phyloP scores from a whole-genome alignment of 441 rosid species.

The Eugenia klotzschiana region DNA sequence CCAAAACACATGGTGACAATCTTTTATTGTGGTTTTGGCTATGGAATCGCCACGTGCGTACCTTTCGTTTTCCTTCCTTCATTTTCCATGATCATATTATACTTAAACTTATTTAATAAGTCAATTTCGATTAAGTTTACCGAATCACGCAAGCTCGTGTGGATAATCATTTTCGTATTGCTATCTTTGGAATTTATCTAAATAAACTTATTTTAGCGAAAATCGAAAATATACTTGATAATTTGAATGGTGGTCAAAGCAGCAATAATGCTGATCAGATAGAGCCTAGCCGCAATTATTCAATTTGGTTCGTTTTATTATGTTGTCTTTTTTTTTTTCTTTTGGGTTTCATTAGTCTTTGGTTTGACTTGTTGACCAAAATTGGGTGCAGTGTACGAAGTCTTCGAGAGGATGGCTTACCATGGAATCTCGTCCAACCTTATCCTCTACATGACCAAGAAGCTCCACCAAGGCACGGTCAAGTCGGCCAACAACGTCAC shows the following conservation, averaged over 20 bases:
- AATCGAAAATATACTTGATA: neutral
- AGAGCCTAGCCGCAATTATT: neutral
- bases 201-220: neutral
- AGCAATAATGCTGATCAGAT: neutral
- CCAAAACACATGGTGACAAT: neutral
- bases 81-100: neutral
- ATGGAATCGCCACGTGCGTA: neutral
- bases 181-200: neutral
- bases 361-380: neutral
- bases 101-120: neutral
- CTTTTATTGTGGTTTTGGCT: neutral
- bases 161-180: neutral
- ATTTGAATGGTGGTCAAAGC: neutral
- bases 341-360: neutral
- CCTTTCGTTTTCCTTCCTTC: neutral
- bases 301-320: neutral
- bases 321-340: neutral
- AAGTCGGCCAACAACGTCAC: slow-evolving; percentile 60
- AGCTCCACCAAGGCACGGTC: slow-evolving; percentile 56
- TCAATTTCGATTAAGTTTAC: neutral
- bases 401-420: slow-evolving; percentile 66
- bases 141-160: neutral
- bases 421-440: slow-evolving; percentile 62
- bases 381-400: slow-evolving; percentile 39
- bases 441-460: slow-evolving; percentile 38